These are phyloP conservation scores for Cercospora sp. DNA, from an alignment of 2,329 filamentous ascomycete species.

Conservation along the genomic window DNA sequence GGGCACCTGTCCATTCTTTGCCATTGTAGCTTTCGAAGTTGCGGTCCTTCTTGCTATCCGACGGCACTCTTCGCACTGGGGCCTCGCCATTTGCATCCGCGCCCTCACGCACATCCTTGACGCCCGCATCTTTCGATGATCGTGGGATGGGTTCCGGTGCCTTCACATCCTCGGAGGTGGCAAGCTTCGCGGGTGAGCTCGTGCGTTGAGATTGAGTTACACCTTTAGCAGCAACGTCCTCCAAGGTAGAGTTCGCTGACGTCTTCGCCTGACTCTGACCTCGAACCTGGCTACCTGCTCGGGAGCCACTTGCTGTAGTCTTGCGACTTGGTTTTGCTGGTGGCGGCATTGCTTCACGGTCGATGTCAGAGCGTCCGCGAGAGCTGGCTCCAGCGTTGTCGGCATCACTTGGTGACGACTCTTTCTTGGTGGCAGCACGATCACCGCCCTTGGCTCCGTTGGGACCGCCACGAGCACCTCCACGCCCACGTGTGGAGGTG, in stretches of 20 bases:
- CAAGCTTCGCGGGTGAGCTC: conserved; percentile 25
- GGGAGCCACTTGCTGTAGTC: conserved; percentile 17
- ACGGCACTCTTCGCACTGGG: conserved; percentile 19
- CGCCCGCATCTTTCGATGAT: conserved; percentile 18
- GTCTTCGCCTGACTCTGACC: conserved; percentile 19
- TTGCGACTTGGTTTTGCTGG: conserved; percentile 26
- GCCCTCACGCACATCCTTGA: conserved; percentile 17
- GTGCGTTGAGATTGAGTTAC: conserved; percentile 19
- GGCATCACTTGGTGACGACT: conserved; percentile 21
- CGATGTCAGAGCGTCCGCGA: conserved; percentile 28
- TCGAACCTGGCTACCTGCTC: conserved; percentile 20
- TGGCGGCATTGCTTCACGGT: conserved; percentile 35
- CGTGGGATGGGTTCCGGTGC: conserved; percentile 26
- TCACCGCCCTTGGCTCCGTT: conserved; percentile 43
- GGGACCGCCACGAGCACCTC: conserved; percentile 42
- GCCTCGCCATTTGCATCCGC: conserved; percentile 17
- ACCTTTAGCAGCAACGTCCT: not conserved
- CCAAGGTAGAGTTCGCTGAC: not conserved
- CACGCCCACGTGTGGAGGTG: conserved; percentile 49
- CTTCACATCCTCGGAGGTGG: conserved; percentile 21
- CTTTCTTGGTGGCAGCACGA: conserved; percentile 30
- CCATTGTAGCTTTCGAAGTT: conserved; percentile 28
- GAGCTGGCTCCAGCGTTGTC: conserved; percentile 18
- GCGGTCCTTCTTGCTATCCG: conserved; percentile 30
- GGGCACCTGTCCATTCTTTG: conserved; percentile 28